These are phyloP conservation scores for Kwoniella bestiolae DNA, from an alignment of 768 basidiomycete species.

Conservation along the genomic window DNA sequence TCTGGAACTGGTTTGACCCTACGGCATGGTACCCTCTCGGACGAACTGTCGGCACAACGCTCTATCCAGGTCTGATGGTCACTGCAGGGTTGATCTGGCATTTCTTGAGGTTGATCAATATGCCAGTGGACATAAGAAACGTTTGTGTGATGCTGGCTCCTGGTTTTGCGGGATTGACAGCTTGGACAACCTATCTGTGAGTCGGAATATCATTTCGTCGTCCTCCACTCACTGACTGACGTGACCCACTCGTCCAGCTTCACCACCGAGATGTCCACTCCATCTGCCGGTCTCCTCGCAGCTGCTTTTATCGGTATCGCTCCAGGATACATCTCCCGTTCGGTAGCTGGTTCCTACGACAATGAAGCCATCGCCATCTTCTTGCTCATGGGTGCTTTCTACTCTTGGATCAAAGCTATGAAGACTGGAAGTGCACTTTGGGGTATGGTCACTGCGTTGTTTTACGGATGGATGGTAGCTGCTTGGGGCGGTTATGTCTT, in stretches of 20 bases:
- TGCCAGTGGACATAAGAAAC: slow-evolving; percentile 96
- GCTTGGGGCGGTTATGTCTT: slow-evolving; percentile 99
- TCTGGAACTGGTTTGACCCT: slow-evolving; percentile 99
- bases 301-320: slow-evolving; percentile 98
- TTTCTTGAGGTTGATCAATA: slow-evolving; percentile 78
- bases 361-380: slow-evolving; percentile 99
- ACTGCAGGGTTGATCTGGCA: slow-evolving; percentile 98
- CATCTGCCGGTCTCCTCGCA: slow-evolving; percentile 92
- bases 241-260: slow-evolving; percentile 65
- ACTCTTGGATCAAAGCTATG: slow-evolving; percentile 92
- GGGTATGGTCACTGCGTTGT: slow-evolving; percentile 86
- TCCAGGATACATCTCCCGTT: slow-evolving; percentile 96
- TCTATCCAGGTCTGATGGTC: slow-evolving; percentile 98
- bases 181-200: slow-evolving; percentile 94
- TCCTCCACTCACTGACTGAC: not conserved
- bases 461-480: slow-evolving; percentile 99
- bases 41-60: slow-evolving; percentile 95
- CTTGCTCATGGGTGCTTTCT: slow-evolving; percentile 99
- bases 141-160: slow-evolving; percentile 96
- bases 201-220: too few species aligned
- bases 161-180: slow-evolving; percentile 93
- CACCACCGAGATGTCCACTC: slow-evolving; percentile 93
- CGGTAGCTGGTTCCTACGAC: slow-evolving; percentile 98
- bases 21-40: slow-evolving; percentile 99
- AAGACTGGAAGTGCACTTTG: slow-evolving; percentile 91